Percentiles rank a stretch among this genome's conserved stretches.
Evolutionary conservation across 495 filamentous ascomycete species (phyloP).

Genomic region (Daldinia caldariorum): DNA sequence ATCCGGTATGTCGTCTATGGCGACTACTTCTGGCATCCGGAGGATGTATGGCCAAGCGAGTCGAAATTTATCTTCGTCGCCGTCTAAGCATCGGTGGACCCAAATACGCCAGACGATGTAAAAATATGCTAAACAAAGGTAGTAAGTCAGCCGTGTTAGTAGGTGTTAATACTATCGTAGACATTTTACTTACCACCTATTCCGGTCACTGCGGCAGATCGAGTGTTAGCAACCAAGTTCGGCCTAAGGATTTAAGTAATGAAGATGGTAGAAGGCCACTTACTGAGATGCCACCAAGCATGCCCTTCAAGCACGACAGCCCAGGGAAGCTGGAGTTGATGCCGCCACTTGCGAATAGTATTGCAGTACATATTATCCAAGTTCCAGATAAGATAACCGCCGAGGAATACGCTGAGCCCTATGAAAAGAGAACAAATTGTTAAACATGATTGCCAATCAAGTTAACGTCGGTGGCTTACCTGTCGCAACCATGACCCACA

Average conservation of each 20-base stretch:
- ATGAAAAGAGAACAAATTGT: conserved; percentile 18
- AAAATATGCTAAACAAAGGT: conserved; percentile 73
- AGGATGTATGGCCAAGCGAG: conserved; percentile 76
- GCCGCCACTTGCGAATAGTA: conserved; percentile 74
- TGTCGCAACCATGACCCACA: conserved; percentile 62
- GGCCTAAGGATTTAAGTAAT: background rate
- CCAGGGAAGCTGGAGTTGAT: conserved; percentile 84
- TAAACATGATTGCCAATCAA: conserved; percentile 22
- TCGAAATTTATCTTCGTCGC: conserved; percentile 77
- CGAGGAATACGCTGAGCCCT: conserved; percentile 79
- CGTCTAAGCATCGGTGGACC: conserved; percentile 82
- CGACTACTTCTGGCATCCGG: conserved; percentile 69
- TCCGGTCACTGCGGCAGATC: conserved; percentile 42
- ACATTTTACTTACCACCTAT: conserved; percentile 51
- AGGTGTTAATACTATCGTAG: background rate
- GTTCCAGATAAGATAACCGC: conserved; percentile 87
- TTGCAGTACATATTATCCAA: conserved; percentile 86
- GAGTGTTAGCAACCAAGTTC: conserved; percentile 11
- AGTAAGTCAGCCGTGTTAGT: conserved; percentile 54
- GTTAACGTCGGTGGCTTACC: conserved; percentile 45
- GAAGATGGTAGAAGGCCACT: conserved; percentile 25
- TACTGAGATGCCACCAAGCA: conserved; percentile 89
- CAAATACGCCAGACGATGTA: conserved; percentile 90
- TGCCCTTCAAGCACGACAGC: conserved; percentile 90
- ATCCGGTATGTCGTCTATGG: conserved; percentile 29